These are phyloP conservation scores for Pulveroboletus sp. DNA, from an alignment of 768 basidiomycete genomes.

Conservation along the genomic window DNA sequence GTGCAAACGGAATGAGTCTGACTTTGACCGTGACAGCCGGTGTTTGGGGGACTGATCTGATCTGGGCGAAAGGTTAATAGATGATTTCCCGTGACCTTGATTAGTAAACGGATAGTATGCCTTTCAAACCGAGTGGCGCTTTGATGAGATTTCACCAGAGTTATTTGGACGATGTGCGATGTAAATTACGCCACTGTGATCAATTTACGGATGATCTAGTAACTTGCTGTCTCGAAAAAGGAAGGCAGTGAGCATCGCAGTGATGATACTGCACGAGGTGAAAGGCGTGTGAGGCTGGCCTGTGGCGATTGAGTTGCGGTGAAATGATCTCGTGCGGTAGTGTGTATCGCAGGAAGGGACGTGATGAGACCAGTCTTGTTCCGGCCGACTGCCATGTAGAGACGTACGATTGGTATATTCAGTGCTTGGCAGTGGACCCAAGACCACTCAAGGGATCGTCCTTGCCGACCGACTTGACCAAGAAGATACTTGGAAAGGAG, in stretches of 20 bases:
- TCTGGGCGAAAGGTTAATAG: background rate
- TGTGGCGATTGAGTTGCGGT: constrained; percentile 9
- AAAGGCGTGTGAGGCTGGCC: background rate
- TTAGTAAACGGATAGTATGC: constrained; percentile 8
- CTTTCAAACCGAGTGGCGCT: constrained; percentile 15
- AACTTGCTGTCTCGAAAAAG: constrained; percentile 4
- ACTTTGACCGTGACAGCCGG: too few species aligned
- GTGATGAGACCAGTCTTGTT: constrained; percentile 1
- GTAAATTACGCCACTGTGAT: constrained; percentile 14
- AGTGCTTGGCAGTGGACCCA: background rate
- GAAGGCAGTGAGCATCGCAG: background rate
- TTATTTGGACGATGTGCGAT: constrained; percentile 3
- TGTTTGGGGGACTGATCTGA: too few species aligned
- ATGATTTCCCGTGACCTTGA: constrained; percentile 15
- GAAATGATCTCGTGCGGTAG: constrained; percentile 9
- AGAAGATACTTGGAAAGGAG: too few species aligned
- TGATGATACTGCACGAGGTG: constrained; percentile 5
- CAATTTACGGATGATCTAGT: constrained; percentile 6
- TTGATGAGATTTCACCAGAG: constrained; percentile 3
- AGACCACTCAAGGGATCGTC: background rate
- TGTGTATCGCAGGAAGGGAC: constrained; percentile 2
- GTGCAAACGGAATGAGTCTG: background rate
- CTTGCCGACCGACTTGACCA: background rate
- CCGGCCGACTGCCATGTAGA: constrained; percentile 2
- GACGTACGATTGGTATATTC: constrained; percentile 2